phyloP scores from a whole-genome alignment of 495 filamentous ascomycete species.

The Aspergillus bridgeri region DNA sequence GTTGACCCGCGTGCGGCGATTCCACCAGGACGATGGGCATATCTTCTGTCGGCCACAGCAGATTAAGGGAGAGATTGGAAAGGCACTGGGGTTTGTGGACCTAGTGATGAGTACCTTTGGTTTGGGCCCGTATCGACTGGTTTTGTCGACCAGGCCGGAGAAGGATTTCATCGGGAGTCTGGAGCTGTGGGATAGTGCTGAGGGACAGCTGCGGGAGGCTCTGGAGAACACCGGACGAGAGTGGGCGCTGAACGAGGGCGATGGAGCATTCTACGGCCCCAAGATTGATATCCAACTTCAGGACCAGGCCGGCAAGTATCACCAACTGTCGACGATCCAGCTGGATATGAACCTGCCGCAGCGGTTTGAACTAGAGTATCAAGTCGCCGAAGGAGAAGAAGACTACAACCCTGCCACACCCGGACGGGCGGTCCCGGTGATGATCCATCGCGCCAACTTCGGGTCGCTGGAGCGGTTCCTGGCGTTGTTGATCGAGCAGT shows the following conservation, averaged over 20 bases:
- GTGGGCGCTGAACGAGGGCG: constrained; percentile 74
- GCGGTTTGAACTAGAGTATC: constrained; percentile 74
- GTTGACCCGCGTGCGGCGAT: constrained; percentile 83
- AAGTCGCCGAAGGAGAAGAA: constrained; percentile 45
- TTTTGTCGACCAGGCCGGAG: constrained; percentile 75
- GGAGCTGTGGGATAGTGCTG: constrained; percentile 81
- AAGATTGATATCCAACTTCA: constrained; percentile 89
- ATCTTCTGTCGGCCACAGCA: constrained; percentile 88
- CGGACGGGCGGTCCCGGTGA: constrained; percentile 66
- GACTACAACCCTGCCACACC: constrained; percentile 73
- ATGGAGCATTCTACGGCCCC: constrained; percentile 92
- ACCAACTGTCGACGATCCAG: constrained; percentile 90
- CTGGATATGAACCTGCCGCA: constrained; percentile 91
- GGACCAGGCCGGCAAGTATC: constrained; percentile 81
- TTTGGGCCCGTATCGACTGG: constrained; percentile 69
- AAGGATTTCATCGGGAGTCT: constrained; percentile 74
- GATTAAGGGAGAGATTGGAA: constrained; percentile 74
- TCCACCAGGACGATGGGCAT: constrained; percentile 95
- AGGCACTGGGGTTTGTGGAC: constrained; percentile 75
- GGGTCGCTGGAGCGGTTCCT: constrained; percentile 85
- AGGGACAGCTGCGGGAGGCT: constrained; percentile 66
- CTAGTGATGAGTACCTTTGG: constrained; percentile 73
- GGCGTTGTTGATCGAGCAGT: constrained; percentile 82
- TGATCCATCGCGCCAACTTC: constrained; percentile 85
- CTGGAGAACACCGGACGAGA: constrained; percentile 60